phyloP scores from a whole-genome alignment of 768 basidiomycete genomes.

The Amanita inopinata region DNA sequence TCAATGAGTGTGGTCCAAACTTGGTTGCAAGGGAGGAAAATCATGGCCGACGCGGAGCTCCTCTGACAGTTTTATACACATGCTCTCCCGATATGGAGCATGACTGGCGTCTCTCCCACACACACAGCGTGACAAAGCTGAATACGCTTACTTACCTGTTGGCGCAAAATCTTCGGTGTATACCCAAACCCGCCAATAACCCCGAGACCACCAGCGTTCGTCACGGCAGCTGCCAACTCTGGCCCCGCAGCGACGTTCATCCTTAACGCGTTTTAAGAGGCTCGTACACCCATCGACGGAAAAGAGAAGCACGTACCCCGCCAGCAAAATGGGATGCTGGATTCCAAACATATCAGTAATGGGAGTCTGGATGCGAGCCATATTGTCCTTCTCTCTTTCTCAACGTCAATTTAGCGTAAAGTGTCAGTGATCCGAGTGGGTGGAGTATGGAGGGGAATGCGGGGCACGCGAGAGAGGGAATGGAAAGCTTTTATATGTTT shows the following conservation, averaged over 20 bases:
- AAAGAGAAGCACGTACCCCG: slow-evolving; percentile 35
- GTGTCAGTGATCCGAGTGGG: not conserved
- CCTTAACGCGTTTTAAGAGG: slow-evolving; percentile 18
- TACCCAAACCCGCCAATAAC: slow-evolving; percentile 89
- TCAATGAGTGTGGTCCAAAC: too few relatives aligned
- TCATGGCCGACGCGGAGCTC: too few relatives aligned
- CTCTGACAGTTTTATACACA: too few relatives aligned
- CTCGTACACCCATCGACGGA: not conserved
- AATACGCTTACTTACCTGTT: slow-evolving; percentile 68
- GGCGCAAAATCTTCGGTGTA: slow-evolving; percentile 70
- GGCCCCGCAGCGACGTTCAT: slow-evolving; percentile 44
- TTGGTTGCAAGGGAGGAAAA: too few relatives aligned
- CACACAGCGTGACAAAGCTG: too few relatives aligned
- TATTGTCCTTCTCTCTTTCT: slow-evolving; percentile 16
- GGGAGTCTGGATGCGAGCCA: slow-evolving; percentile 70
- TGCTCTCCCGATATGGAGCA: too few relatives aligned
- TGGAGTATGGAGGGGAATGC: not conserved
- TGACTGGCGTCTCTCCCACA: too few relatives aligned
- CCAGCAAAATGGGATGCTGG: slow-evolving; percentile 80
- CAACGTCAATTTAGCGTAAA: not conserved
- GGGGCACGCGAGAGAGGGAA: not conserved
- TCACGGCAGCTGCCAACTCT: slow-evolving; percentile 87
- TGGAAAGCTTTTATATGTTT: not conserved
- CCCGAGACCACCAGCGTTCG: slow-evolving; percentile 88
- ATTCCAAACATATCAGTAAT: slow-evolving; percentile 84